Base-by-base conservation (phyloP, 176 grass and related monocot species). In the Eremochloa ophiuroides region DNA sequence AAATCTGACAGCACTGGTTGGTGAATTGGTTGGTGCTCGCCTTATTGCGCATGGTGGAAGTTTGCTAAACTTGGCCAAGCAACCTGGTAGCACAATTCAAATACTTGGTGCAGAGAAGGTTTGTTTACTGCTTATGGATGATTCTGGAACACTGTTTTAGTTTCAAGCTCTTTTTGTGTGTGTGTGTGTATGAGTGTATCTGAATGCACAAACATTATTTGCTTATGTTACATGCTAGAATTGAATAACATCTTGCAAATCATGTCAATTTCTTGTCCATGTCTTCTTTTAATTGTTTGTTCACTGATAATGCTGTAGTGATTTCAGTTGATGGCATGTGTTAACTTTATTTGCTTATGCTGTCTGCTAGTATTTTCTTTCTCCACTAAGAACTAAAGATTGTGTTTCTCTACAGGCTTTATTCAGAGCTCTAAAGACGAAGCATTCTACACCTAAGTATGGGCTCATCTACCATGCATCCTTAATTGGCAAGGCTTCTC, bases 61-160 rank as follows among this genome's bases (percentile, higher is more conserved):
- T 84, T 90, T 99, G 74, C 34, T 96, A 23, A 99, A 95, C 87
- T 85, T 99, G 74, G 83, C 97, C 4, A 95, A 99, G 81, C 91
- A 95, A 55, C 97, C 93, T 64, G 91, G 97, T 8, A 99, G 97
- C 74, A 95, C 97, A 51, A 93, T 99, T 88, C 93, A 96, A 73
- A 95, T 99, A 83, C 87, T 96, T 30, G 97, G 97, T 67, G 93
- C 97, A 69, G 97, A 99, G 79, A 99, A 95, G 96, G 96, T 93
- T 78, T 74, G 43, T 64, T 60, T 31, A 29, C 34, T 58, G 48
- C 38, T n/a, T 37, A 29, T 51, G 38, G 3, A 14, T 74, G 16
- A 13, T 37, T 23, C 10, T 56, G 11, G 51, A 69, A 22, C 20
- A 34, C 18, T 42, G 38, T 26, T 64, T 42, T 17, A 70, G 5